Evolutionary conservation across 176 grass and related monocot species (phyloP).

Genomic region (Pontederia paniculata): DNA sequence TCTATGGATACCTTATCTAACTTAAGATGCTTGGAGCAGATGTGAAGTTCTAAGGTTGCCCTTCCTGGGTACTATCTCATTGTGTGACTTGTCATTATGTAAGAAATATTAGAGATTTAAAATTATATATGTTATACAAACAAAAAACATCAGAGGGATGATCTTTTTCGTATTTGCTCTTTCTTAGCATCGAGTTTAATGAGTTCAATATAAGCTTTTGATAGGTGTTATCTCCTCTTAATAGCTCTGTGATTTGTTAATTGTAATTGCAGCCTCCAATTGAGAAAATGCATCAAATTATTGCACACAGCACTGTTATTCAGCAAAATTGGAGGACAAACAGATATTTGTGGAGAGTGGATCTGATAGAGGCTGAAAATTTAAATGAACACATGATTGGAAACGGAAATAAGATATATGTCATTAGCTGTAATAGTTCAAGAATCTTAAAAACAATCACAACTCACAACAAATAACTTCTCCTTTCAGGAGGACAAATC

Average conservation of each 20-base stretch:
- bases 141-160: conserved; percentile 23
- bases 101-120: conserved; percentile 83
- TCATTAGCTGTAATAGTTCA: no score
- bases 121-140: conserved; percentile 57
- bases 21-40: conserved; percentile 98
- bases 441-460: no score
- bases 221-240: no score
- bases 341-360: conserved; percentile 86
- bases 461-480: no score
- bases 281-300: conserved; percentile 85
- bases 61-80: conserved; percentile 40
- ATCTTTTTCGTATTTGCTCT: conserved; percentile 25
- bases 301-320: conserved; percentile 85
- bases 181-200: no score
- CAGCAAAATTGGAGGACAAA: conserved; percentile 65
- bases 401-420: no score
- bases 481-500: no score
- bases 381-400: no score
- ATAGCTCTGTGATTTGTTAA: conserved; percentile 1
- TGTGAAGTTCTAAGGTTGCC: conserved; percentile 82
- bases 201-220: no score
- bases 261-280: conserved; percentile 54
- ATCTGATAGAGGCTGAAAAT: no score
- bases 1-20: conserved; percentile 69
- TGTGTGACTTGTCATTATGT: conserved; percentile 83